phyloP scores from a whole-genome alignment of 345 rosid species.

The Syzygium grande region DNA sequence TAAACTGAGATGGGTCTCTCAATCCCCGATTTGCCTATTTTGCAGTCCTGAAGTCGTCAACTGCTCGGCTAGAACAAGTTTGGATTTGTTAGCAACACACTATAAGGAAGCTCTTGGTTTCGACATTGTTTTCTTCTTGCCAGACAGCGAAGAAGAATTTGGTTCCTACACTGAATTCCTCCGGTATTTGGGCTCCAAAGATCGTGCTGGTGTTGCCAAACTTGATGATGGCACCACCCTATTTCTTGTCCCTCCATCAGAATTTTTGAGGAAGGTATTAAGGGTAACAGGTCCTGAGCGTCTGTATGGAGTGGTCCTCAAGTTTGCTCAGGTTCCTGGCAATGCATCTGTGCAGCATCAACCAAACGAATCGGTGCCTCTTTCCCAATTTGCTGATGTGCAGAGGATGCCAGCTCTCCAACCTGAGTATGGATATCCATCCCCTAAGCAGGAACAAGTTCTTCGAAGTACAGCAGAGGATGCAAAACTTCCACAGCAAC shows the following conservation, averaged over 20 bases:
- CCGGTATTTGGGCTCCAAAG: constrained; percentile 75
- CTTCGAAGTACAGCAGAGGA: constrained; percentile 39
- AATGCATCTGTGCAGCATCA: constrained; percentile 25
- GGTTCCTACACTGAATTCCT: constrained; percentile 95
- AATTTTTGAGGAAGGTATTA: constrained; percentile 71
- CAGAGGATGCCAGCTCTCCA: constrained; percentile 15
- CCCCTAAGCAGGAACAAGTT: constrained; percentile 31
- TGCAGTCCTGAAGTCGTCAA: constrained; percentile 82
- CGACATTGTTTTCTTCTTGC: constrained; percentile 85
- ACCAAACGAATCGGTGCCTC: constrained; percentile 15
- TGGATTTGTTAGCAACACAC: constrained; percentile 90
- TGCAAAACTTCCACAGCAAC: constrained; percentile 27
- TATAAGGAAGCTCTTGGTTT: constrained; percentile 69
- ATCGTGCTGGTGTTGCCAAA: constrained; percentile 97
- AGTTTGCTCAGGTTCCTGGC: constrained; percentile 49
- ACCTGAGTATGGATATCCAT: constrained; percentile 21
- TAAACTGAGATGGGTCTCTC: background rate
- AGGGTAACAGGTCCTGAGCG: constrained; percentile 85
- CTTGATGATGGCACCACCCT: constrained; percentile 81
- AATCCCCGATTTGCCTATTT: constrained; percentile 1
- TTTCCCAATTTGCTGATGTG: constrained; percentile 27
- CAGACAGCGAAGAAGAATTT: constrained; percentile 92
- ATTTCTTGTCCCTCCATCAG: constrained; percentile 93
- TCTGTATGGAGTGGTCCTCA: constrained; percentile 88
- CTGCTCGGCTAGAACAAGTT: constrained; percentile 96